phyloP scores from a whole-genome alignment of 2,329 filamentous ascomycete species.

The Ophidiomyces ophidiicola region DNA sequence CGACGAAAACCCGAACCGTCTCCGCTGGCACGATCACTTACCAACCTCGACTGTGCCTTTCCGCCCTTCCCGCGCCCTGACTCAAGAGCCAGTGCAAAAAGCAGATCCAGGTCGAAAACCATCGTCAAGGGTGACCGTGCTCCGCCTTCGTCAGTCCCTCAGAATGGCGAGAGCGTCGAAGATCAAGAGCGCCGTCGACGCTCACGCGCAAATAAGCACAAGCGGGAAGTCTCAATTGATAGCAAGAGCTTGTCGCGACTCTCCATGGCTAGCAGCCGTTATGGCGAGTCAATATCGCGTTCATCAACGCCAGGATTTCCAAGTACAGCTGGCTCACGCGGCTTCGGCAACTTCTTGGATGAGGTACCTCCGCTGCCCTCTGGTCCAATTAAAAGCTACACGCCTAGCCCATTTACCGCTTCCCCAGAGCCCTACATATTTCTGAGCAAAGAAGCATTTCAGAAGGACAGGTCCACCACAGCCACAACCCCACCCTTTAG shows the following conservation, averaged over 20 bases:
- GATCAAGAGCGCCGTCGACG: slow-evolving; percentile 7
- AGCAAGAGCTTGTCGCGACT: slow-evolving; percentile 15
- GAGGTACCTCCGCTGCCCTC: slow-evolving; percentile 15
- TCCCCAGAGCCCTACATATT: slow-evolving; percentile 11
- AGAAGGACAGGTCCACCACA: slow-evolving; percentile 29
- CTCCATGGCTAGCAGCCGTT: slow-evolving; percentile 14
- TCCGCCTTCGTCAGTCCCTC: background rate
- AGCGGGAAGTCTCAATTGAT: slow-evolving; percentile 16
- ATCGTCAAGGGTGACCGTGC: slow-evolving; percentile 3
- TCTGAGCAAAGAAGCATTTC: slow-evolving; percentile 11
- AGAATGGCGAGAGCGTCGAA: background rate
- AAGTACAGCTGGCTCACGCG: background rate
- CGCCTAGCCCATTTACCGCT: slow-evolving; percentile 9
- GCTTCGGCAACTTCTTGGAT: slow-evolving; percentile 12
- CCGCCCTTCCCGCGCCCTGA: slow-evolving; percentile 41
- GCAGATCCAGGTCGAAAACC: slow-evolving; percentile 4
- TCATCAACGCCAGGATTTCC: slow-evolving; percentile 11
- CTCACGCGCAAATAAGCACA: slow-evolving; percentile 12
- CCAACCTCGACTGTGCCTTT: slow-evolving; percentile 42
- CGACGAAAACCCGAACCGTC: slow-evolving; percentile 32
- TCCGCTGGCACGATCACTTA: slow-evolving; percentile 32
- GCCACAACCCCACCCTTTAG: slow-evolving; percentile 1
- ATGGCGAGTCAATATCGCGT: slow-evolving; percentile 5
- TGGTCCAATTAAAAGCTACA: slow-evolving; percentile 12
- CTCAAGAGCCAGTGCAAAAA: slow-evolving; percentile 15